Conservation (phyloP, 495 filamentous ascomycete genomes). For the Lindgomyces ingoldianus region DNA sequence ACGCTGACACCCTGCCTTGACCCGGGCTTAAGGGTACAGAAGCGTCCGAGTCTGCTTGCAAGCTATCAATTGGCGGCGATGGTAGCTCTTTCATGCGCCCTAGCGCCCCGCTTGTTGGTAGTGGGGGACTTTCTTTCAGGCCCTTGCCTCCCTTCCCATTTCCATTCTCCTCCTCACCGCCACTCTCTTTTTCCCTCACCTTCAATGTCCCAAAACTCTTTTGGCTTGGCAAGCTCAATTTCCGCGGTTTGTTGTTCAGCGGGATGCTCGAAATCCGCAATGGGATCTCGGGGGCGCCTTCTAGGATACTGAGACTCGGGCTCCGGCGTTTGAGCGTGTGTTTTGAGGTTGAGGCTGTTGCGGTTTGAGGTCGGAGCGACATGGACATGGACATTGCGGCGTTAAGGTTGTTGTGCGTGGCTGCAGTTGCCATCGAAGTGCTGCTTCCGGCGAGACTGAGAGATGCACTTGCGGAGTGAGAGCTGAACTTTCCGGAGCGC, state of each 20-base stretch:
- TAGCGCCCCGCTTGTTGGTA: slow-evolving; percentile 6
- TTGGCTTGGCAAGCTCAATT: slow-evolving; percentile 21
- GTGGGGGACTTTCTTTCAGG: neutral
- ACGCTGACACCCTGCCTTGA: too few relatives aligned
- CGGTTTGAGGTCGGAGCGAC: neutral
- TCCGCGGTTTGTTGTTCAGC: slow-evolving; percentile 20
- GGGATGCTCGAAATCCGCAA: slow-evolving; percentile 25
- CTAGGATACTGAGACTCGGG: slow-evolving; percentile 18
- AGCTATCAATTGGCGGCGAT: slow-evolving; percentile 16
- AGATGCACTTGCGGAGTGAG: slow-evolving; percentile 21
- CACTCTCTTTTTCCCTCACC: slow-evolving; percentile 17
- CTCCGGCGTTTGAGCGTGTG: slow-evolving; percentile 20
- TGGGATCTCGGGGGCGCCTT: slow-evolving; percentile 22
- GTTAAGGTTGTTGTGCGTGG: neutral
- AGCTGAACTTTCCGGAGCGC: neutral
- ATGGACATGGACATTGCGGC: neutral
- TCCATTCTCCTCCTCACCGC: neutral
- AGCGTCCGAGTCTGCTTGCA: too few relatives aligned
- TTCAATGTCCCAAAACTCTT: slow-evolving; percentile 2
- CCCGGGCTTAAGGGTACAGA: too few relatives aligned
- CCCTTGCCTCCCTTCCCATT: neutral
- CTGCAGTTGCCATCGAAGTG: neutral
- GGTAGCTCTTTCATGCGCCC: slow-evolving; percentile 32
- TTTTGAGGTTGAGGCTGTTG: neutral
- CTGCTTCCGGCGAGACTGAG: slow-evolving; percentile 1